Evolutionary conservation across 2,329 filamentous ascomycete species (phyloP).

Genomic region (Xylaria arbuscula): DNA sequence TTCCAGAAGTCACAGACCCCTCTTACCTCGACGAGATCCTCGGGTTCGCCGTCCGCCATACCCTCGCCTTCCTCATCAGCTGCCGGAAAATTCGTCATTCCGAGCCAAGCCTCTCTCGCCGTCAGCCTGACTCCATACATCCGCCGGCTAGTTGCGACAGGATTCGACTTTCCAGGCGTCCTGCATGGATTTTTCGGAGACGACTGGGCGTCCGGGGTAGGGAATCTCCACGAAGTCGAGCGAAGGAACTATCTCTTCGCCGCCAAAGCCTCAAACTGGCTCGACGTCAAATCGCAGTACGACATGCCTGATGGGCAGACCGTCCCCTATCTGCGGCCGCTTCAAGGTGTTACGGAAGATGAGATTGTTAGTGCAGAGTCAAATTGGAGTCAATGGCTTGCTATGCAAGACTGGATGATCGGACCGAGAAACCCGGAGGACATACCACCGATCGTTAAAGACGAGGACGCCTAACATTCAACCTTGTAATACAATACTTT

Average conservation of each 20-base stretch:
- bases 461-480: slow-evolving; percentile 44
- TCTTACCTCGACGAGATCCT: slow-evolving; percentile 54
- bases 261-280: slow-evolving; percentile 91
- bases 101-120: slow-evolving; percentile 50
- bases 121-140: slow-evolving; percentile 89
- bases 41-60: slow-evolving; percentile 52
- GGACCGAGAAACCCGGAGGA: slow-evolving; percentile 76
- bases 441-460: slow-evolving; percentile 49
- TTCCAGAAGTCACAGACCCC: slow-evolving; percentile 74
- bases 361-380: slow-evolving; percentile 87
- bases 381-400: slow-evolving; percentile 93
- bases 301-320: slow-evolving; percentile 86
- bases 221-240: slow-evolving; percentile 87
- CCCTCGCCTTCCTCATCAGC: slow-evolving; percentile 46
- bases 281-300: slow-evolving; percentile 88
- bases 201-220: slow-evolving; percentile 84
- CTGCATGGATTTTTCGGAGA: slow-evolving; percentile 97
- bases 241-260: slow-evolving; percentile 95
- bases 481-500: neutral
- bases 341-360: slow-evolving; percentile 79
- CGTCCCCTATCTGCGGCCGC: slow-evolving; percentile 85
- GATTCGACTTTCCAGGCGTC: slow-evolving; percentile 87
- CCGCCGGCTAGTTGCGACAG: slow-evolving; percentile 88
- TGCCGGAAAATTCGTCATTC: slow-evolving; percentile 47
- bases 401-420: slow-evolving; percentile 99